Evolutionary conservation across 495 filamentous ascomycete species (phyloP).

Genomic region (Aspergillus sclerotioniger): DNA sequence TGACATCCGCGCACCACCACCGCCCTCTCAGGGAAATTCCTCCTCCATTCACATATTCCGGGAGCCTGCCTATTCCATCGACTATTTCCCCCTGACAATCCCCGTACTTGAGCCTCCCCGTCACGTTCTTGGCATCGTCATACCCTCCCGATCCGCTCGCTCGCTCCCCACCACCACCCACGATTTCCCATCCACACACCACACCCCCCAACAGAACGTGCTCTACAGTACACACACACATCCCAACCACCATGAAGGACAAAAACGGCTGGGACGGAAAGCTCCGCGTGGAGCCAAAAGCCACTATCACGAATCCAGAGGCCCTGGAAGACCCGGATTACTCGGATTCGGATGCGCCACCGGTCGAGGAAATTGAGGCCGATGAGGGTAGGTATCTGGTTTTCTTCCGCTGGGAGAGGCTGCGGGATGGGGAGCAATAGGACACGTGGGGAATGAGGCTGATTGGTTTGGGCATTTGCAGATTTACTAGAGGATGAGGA

Average conservation of each 20-base stretch:
- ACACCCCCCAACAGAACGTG: constrained; percentile 1
- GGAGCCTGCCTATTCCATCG: not conserved
- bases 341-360: constrained; percentile 76
- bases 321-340: constrained; percentile 79
- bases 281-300: constrained; percentile 65
- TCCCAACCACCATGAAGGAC: constrained; percentile 44
- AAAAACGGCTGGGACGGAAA: constrained; percentile 95
- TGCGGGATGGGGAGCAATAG: not conserved
- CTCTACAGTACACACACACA: constrained; percentile 1
- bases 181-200: constrained; percentile 9
- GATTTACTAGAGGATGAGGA: constrained; percentile 68
- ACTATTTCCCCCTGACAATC: not conserved
- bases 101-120: not conserved
- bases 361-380: constrained; percentile 71
- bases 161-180: not conserved
- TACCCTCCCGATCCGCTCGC: not conserved
- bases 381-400: constrained; percentile 65
- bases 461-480: constrained; percentile 25
- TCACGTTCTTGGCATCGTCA: constrained; percentile 1
- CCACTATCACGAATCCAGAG: constrained; percentile 69
- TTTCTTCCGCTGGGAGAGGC: not conserved
- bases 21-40: no score
- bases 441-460: constrained; percentile 7
- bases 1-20: not conserved
- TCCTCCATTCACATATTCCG: not conserved